Evolutionary conservation across 345 rosid species (phyloP).

Genomic region (Xanthoceras sorbifolium): DNA sequence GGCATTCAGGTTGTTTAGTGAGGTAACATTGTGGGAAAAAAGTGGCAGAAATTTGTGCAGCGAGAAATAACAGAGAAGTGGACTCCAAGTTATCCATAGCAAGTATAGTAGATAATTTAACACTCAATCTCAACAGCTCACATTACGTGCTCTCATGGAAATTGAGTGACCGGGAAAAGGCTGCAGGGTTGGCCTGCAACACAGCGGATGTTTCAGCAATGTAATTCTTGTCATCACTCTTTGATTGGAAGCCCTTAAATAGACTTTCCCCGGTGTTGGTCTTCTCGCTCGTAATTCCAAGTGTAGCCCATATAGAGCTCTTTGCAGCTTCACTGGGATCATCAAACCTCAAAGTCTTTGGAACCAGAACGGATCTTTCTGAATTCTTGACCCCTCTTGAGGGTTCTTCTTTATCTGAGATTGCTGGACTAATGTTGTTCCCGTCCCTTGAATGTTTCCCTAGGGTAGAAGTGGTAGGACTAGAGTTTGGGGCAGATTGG

Average conservation of each 20-base stretch:
- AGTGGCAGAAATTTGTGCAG: conserved; percentile 9
- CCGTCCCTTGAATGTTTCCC: conserved; percentile 72
- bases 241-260: conserved; percentile 54
- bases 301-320: conserved; percentile 44
- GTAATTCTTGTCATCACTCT: conserved; percentile 28
- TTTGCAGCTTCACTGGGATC: conserved; percentile 36
- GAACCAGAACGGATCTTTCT: conserved; percentile 30
- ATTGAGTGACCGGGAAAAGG: conserved; percentile 62
- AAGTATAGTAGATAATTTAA: not conserved
- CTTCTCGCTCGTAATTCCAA: conserved; percentile 41
- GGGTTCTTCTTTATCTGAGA: conserved; percentile 21
- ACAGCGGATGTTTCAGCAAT: conserved; percentile 34
- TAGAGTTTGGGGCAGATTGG: conserved; percentile 24
- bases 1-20: conserved; percentile 15
- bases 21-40: conserved; percentile 1
- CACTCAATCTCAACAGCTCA: conserved; percentile 8
- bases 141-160: conserved; percentile 60
- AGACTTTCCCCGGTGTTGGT: conserved; percentile 35
- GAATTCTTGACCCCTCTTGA: conserved; percentile 22
- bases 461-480: conserved; percentile 35
- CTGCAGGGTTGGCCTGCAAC: conserved; percentile 79
- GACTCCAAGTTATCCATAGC: not conserved
- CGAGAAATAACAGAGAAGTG: not conserved
- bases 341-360: conserved; percentile 46
- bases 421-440: conserved; percentile 25